Conservation (phyloP, 1,139 yeast species). For the Sugiyamaella paludigena region DNA sequence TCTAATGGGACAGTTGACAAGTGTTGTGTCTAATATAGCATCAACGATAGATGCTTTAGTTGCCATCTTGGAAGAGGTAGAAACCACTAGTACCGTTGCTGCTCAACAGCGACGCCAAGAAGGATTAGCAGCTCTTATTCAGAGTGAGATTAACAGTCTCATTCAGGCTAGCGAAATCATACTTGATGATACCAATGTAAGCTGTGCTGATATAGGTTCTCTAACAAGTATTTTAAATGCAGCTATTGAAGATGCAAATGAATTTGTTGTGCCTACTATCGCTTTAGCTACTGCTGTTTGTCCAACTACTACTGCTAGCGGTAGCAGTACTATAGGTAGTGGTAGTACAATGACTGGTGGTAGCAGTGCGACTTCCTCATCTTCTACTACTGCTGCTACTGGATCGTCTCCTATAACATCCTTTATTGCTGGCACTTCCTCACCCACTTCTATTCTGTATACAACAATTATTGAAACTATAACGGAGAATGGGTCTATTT, state of each 20-base stretch:
- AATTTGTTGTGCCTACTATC: conserved; percentile 7
- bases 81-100: too few species aligned
- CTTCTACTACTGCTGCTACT: not conserved
- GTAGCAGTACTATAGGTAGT: not conserved
- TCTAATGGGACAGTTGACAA: conserved; percentile 9
- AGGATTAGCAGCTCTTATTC: not conserved
- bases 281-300: conserved; percentile 1
- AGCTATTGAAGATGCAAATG: conserved; percentile 10
- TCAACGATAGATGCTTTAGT: not conserved
- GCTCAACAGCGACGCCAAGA: too few species aligned
- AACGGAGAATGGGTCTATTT: conserved; percentile 9
- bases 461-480: conserved; percentile 9
- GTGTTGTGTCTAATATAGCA: not conserved
- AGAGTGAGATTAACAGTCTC: conserved; percentile 1
- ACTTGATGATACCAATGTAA: not conserved
- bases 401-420: too few species aligned
- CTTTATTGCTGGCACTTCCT: too few species aligned
- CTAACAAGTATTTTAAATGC: conserved; percentile 18
- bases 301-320: conserved; percentile 5
- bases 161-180: too few species aligned
- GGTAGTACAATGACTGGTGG: not conserved
- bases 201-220: conserved; percentile 4
- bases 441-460: conserved; percentile 6
- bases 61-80: conserved; percentile 1
- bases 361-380: conserved; percentile 8